A percentile compares a stretch with the other conserved stretches of the same genome.
These are phyloP conservation scores for Tilletia setariae DNA, from an alignment of 1,284 basidiomycete species.

Conservation along the genomic window DNA sequence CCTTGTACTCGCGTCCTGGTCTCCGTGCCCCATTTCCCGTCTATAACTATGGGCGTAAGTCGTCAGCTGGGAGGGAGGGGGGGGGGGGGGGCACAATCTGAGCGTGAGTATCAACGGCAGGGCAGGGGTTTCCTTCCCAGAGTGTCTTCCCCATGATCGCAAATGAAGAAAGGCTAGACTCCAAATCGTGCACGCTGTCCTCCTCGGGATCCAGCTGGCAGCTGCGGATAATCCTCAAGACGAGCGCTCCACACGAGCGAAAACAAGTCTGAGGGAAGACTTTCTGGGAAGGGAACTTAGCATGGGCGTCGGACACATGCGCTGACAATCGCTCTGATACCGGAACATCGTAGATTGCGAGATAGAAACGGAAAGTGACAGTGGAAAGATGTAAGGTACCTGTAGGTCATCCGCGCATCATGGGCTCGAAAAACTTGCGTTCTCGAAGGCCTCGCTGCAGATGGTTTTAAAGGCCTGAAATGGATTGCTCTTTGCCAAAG, in stretches of 20 bases:
- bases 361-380: neutral
- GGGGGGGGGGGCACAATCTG: too few species aligned
- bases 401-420: conserved; percentile 16
- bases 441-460: neutral
- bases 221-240: neutral
- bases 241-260: neutral
- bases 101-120: too few species aligned
- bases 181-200: neutral
- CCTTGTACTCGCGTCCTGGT: neutral
- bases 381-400: conserved; percentile 9
- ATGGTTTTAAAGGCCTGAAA: conserved; percentile 15
- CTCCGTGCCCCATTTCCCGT: neutral
- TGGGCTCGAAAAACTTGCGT: neutral
- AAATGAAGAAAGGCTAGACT: conserved; percentile 5
- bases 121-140: neutral
- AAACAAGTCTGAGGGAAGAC: too few species aligned
- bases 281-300: too few species aligned
- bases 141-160: neutral
- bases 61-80: too few species aligned
- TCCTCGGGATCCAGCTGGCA: neutral
- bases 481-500: too few species aligned
- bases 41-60: too few species aligned
- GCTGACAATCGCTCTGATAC: too few species aligned
- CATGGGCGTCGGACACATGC: too few species aligned
- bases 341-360: conserved; percentile 2